phyloP scores from a whole-genome alignment of 768 basidiomycete species.

The Tulasnella sp. region DNA sequence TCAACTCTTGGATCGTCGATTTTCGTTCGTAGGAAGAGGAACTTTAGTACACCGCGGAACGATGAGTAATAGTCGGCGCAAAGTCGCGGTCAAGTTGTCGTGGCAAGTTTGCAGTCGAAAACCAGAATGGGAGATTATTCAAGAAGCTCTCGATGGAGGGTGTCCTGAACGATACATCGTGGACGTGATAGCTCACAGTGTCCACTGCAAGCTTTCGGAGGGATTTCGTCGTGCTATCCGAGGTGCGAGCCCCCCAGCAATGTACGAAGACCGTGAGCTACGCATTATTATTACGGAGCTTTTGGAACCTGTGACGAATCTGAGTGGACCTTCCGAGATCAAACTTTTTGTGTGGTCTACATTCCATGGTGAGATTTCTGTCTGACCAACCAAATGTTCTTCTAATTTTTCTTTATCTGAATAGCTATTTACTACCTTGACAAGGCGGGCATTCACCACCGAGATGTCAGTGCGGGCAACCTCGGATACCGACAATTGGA shows the following conservation, averaged over 20 bases:
- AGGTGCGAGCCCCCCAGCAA: neutral
- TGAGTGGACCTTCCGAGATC: neutral
- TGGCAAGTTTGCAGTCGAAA: neutral
- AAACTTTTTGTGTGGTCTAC: neutral
- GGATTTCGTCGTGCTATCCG: neutral
- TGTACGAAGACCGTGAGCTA: constrained; percentile 3
- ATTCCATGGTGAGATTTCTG: neutral
- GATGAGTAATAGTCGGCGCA: neutral
- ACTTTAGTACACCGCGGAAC: neutral
- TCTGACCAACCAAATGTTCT: neutral
- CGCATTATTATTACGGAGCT: neutral
- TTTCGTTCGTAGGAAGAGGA: neutral
- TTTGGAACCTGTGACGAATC: neutral
- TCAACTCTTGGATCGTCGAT: neutral
- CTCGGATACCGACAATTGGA: neutral
- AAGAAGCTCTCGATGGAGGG: neutral
- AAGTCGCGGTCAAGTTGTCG: neutral
- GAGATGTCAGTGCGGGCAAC: constrained; percentile 4
- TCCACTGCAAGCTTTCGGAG: neutral
- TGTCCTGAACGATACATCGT: neutral
- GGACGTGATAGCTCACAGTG: neutral
- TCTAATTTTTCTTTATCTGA: neutral
- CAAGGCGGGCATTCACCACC: neutral
- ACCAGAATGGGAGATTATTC: neutral
- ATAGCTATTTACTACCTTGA: neutral